Percentiles rank a stretch among this genome's conserved stretches.
These are phyloP conservation scores for Aspergillus hancockii DNA, from an alignment of 495 filamentous ascomycete genomes.

Conservation along the genomic window DNA sequence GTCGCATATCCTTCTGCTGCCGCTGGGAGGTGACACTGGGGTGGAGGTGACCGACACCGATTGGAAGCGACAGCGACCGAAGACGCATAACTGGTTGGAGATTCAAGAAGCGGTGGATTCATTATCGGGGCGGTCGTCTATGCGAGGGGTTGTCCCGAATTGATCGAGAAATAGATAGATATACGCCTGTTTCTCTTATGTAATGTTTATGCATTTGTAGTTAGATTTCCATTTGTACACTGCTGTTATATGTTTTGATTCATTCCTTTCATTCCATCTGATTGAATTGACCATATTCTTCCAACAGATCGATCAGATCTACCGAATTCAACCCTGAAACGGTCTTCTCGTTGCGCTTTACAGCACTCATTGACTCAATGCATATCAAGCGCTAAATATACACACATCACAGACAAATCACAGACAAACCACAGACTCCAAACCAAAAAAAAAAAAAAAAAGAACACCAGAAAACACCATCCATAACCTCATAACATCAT, in stretches of 20 bases:
- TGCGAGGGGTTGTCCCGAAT: not conserved
- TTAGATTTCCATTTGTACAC: too few relatives aligned
- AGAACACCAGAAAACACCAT: not conserved
- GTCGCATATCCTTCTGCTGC: slow-evolving; percentile 76
- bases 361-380: too few relatives aligned
- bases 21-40: slow-evolving; percentile 61
- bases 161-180: not conserved
- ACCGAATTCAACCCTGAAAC: too few relatives aligned
- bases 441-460: not conserved
- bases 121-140: slow-evolving; percentile 1
- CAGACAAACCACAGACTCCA: too few relatives aligned
- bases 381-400: too few relatives aligned
- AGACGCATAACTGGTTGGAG: slow-evolving; percentile 75
- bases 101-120: slow-evolving; percentile 67
- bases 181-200: not conserved
- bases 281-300: too few relatives aligned
- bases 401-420: too few relatives aligned
- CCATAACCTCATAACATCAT: not conserved
- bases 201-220: too few relatives aligned
- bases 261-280: too few relatives aligned
- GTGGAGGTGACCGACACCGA: slow-evolving; percentile 82
- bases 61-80: slow-evolving; percentile 83
- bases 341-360: too few relatives aligned
- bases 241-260: too few relatives aligned
- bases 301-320: too few relatives aligned